phyloP scores from a whole-genome alignment of 169 alveolate species.

The Plasmodium coatneyi region DNA sequence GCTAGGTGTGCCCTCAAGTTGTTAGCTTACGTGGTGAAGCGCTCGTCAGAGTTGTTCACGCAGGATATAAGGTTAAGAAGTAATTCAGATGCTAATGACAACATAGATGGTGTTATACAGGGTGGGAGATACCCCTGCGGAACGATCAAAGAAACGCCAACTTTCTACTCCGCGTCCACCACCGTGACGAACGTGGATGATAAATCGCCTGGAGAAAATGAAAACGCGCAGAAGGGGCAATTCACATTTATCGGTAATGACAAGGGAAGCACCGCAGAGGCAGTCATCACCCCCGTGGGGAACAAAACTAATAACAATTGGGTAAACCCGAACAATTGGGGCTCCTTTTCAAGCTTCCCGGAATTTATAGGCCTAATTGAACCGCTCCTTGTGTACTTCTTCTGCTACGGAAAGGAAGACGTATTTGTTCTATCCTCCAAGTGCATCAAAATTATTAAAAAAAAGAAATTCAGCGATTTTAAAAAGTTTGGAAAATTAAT shows the following conservation, averaged over 20 bases:
- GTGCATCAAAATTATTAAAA: conserved; percentile 56
- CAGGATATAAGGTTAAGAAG: not conserved
- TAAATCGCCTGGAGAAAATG: not conserved
- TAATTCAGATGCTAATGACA: not conserved
- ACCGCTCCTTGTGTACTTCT: conserved; percentile 72
- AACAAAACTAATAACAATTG: not conserved
- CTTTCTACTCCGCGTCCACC: not conserved
- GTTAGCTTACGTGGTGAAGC: conserved; percentile 19
- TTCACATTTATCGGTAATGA: not conserved
- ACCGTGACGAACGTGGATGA: not conserved
- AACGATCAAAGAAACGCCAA: not conserved
- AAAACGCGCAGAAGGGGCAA: not conserved
- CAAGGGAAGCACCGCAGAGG: not conserved
- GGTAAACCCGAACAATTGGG: not conserved
- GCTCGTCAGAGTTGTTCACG: not conserved
- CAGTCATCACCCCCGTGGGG: not conserved
- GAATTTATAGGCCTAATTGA: conserved; percentile 37
- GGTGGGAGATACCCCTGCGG: not conserved
- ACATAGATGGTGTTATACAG: not conserved
- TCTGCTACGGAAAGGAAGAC: conserved; percentile 72
- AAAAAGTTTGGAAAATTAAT: conserved; percentile 67
- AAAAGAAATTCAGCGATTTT: conserved; percentile 39
- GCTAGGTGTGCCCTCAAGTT: conserved; percentile 52
- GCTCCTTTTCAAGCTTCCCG: not conserved
- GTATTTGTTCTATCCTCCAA: conserved; percentile 59